Conservation (phyloP, 2,329 filamentous ascomycete genomes). For the Pseudocercospora ulei region DNA sequence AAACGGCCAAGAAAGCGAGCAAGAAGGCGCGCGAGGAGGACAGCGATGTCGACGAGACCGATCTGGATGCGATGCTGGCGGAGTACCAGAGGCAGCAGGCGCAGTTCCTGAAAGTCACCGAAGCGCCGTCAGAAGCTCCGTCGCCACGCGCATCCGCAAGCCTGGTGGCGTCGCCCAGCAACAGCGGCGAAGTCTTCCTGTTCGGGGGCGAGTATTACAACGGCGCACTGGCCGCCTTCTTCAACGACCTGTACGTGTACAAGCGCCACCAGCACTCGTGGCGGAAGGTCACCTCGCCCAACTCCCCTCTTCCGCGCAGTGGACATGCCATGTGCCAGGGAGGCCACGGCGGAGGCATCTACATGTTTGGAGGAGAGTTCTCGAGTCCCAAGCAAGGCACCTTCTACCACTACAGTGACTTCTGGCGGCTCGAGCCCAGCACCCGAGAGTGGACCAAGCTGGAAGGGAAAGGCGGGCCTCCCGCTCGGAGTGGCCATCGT, state of each 20-base stretch:
- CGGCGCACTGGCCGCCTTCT: slow-evolving; percentile 67
- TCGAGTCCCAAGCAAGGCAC: slow-evolving; percentile 94
- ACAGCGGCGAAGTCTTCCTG: slow-evolving; percentile 76
- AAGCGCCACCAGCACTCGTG: slow-evolving; percentile 80
- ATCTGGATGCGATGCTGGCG: slow-evolving; percentile 84
- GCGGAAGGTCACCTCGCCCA: slow-evolving; percentile 81
- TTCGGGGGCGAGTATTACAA: slow-evolving; percentile 97
- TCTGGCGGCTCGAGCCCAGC: slow-evolving; percentile 81
- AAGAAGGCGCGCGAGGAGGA: slow-evolving; percentile 73
- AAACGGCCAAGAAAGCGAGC: slow-evolving; percentile 49
- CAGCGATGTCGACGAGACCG: slow-evolving; percentile 83
- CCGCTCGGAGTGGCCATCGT: slow-evolving; percentile 64
- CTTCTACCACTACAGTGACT: slow-evolving; percentile 98
- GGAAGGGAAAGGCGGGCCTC: slow-evolving; percentile 67
- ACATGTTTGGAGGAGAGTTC: slow-evolving; percentile 93
- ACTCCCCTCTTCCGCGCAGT: slow-evolving; percentile 78
- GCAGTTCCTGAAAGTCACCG: slow-evolving; percentile 86
- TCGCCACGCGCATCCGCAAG: slow-evolving; percentile 69
- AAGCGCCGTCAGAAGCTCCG: slow-evolving; percentile 62
- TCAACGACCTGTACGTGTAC: slow-evolving; percentile 57
- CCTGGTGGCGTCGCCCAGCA: slow-evolving; percentile 73
- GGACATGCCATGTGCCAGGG: slow-evolving; percentile 93
- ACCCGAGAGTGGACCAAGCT: slow-evolving; percentile 84
- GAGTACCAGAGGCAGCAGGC: slow-evolving; percentile 88
- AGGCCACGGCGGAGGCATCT: slow-evolving; percentile 74